These are phyloP conservation scores for peach (Prunus persica) DNA, from an alignment of 306 rosid genomes.

Conservation along the genomic window DNA sequence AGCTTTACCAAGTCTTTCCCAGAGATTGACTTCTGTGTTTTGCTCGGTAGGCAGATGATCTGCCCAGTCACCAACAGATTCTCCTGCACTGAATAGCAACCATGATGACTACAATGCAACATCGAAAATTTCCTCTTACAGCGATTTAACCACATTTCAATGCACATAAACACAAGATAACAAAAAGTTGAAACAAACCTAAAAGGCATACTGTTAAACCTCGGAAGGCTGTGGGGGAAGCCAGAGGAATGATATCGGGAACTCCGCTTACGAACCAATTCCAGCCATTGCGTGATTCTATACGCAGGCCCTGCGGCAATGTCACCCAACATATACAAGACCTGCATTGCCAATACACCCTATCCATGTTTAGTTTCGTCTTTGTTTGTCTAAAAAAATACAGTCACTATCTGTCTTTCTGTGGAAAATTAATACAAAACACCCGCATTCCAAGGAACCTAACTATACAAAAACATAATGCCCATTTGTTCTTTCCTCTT, in stretches of 20 bases:
- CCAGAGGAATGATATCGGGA: conserved; percentile 58
- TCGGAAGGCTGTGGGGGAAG: conserved; percentile 50
- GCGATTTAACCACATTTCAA: neutral
- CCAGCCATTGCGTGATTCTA: conserved; percentile 87
- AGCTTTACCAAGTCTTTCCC: conserved; percentile 94
- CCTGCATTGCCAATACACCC: conserved; percentile 46
- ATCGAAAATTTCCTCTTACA: neutral
- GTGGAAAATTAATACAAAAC: neutral
- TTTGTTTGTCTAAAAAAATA: neutral
- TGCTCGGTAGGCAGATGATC: conserved; percentile 38
- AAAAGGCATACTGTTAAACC: conserved; percentile 37
- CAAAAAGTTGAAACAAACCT: conserved; percentile 39
- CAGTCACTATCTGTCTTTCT: neutral
- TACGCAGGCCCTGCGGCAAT: conserved; percentile 74
- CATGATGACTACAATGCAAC: conserved; percentile 11
- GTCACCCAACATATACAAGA: conserved; percentile 85
- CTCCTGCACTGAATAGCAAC: conserved; percentile 51
- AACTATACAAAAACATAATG: neutral
- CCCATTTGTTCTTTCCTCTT: neutral
- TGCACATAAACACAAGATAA: neutral
- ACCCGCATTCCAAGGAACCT: neutral
- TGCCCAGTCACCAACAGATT: conserved; percentile 32
- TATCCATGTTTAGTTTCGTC: neutral
- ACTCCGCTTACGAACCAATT: conserved; percentile 83
- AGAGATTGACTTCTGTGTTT: conserved; percentile 62